Evolutionary conservation across 768 basidiomycete genomes (phyloP).

Genomic region (Jaapia argillacea): DNA sequence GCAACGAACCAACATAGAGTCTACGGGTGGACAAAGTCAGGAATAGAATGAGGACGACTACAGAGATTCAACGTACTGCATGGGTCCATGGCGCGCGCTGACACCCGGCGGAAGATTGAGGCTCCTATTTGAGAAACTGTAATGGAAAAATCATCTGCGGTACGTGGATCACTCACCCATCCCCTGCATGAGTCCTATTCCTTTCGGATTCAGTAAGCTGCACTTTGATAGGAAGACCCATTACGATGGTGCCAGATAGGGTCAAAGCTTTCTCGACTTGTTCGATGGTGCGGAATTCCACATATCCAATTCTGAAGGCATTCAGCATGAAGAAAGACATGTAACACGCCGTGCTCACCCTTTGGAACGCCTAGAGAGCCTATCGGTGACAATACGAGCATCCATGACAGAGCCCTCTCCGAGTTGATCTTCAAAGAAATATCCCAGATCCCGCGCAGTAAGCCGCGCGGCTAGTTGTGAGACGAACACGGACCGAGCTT

Average conservation of each 20-base stretch:
- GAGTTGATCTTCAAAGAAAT: slow-evolving; percentile 97
- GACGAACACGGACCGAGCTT: slow-evolving; percentile 97
- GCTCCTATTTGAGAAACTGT: slow-evolving; percentile 33
- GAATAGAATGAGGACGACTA: slow-evolving; percentile 13
- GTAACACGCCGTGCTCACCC: slow-evolving; percentile 46
- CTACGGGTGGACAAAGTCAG: slow-evolving; percentile 26
- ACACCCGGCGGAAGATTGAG: slow-evolving; percentile 81
- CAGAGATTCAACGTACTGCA: slow-evolving; percentile 52
- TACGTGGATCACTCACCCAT: slow-evolving; percentile 45
- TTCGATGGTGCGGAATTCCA: slow-evolving; percentile 89
- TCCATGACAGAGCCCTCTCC: slow-evolving; percentile 93
- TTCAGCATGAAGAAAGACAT: background rate
- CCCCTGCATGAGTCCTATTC: slow-evolving; percentile 81
- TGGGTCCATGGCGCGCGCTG: slow-evolving; percentile 64
- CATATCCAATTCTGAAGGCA: slow-evolving; percentile 80
- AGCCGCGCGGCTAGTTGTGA: slow-evolving; percentile 96
- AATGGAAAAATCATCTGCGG: slow-evolving; percentile 5
- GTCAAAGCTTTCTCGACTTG: slow-evolving; percentile 85
- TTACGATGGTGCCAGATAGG: slow-evolving; percentile 90
- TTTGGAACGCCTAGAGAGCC: slow-evolving; percentile 93
- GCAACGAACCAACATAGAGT: slow-evolving; percentile 93
- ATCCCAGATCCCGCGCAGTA: slow-evolving; percentile 93
- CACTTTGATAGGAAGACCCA: slow-evolving; percentile 96
- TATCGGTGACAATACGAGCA: slow-evolving; percentile 91
- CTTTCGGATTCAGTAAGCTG: slow-evolving; percentile 96